phyloP scores from a whole-genome alignment of 2,329 filamentous ascomycete species.

The Fusarium incarnatum region DNA sequence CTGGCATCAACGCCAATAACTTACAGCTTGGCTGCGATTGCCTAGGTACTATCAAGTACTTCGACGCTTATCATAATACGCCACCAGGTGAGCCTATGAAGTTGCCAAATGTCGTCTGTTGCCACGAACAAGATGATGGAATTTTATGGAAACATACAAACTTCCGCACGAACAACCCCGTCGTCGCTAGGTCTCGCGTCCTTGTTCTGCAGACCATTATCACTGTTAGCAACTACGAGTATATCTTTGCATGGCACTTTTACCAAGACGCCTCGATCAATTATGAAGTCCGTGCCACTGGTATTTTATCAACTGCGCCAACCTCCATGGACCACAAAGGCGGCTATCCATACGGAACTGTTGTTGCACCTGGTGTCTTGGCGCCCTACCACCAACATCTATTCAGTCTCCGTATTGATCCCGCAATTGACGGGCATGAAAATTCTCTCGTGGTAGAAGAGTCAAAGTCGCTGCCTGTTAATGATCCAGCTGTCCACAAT shows the following conservation, averaged over 20 bases:
- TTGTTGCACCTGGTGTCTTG: slow-evolving; percentile 70
- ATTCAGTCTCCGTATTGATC: slow-evolving; percentile 74
- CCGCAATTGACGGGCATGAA: slow-evolving; percentile 68
- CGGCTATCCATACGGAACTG: slow-evolving; percentile 65
- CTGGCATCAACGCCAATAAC: slow-evolving; percentile 74
- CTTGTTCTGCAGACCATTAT: slow-evolving; percentile 72
- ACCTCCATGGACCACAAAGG: slow-evolving; percentile 65
- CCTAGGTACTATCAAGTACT: slow-evolving; percentile 62
- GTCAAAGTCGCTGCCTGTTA: slow-evolving; percentile 56
- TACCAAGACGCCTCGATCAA: slow-evolving; percentile 61
- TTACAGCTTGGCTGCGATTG: slow-evolving; percentile 72
- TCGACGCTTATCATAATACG: slow-evolving; percentile 51
- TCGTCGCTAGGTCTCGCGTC: slow-evolving; percentile 66
- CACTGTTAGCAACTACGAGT: slow-evolving; percentile 73
- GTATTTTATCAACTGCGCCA: slow-evolving; percentile 59
- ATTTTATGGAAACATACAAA: slow-evolving; percentile 74
- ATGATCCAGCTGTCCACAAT: slow-evolving; percentile 57
- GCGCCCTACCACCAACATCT: slow-evolving; percentile 74
- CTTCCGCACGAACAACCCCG: slow-evolving; percentile 66
- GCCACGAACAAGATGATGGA: slow-evolving; percentile 58
- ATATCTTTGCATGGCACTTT: slow-evolving; percentile 59
- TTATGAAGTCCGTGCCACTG: slow-evolving; percentile 54
- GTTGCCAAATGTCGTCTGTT: slow-evolving; percentile 52
- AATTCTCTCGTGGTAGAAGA: slow-evolving; percentile 64
- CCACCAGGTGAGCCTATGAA: slow-evolving; percentile 48